Evolutionary conservation across 164 flowering plant species (phyloP).

Genomic region (Umbilicus rupestris): DNA sequence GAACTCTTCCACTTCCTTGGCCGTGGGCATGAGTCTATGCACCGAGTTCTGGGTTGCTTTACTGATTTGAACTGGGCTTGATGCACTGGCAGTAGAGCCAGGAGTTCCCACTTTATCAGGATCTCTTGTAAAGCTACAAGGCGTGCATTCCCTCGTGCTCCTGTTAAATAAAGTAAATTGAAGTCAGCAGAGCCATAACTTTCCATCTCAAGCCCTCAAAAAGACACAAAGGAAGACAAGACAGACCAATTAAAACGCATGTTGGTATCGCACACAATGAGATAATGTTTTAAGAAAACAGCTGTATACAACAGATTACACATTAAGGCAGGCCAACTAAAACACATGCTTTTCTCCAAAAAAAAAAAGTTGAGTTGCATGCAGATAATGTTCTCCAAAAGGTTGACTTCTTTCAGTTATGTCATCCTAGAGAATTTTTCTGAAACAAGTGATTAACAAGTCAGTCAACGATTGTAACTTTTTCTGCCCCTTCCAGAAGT

Average conservation of each 20-base stretch:
- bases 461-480: neutral
- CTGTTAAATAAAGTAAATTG: constrained; percentile 16
- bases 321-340: no score
- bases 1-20: constrained; percentile 40
- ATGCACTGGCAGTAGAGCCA: constrained; percentile 31
- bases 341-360: no score
- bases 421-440: neutral
- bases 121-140: constrained; percentile 37
- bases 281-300: no score
- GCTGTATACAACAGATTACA: no score
- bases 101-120: constrained; percentile 33
- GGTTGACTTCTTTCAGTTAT: neutral
- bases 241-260: neutral
- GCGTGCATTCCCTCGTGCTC: constrained; percentile 44
- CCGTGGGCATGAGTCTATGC: constrained; percentile 24
- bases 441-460: neutral
- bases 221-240: neutral
- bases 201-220: neutral
- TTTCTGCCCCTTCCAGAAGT: neutral
- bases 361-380: no score
- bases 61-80: constrained; percentile 17
- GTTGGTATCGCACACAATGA: no score
- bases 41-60: constrained; percentile 11
- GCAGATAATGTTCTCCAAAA: neutral
- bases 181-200: no score